Conservation (phyloP, 768 basidiomycete species). For the Xerocomus brunneocitrinus region DNA sequence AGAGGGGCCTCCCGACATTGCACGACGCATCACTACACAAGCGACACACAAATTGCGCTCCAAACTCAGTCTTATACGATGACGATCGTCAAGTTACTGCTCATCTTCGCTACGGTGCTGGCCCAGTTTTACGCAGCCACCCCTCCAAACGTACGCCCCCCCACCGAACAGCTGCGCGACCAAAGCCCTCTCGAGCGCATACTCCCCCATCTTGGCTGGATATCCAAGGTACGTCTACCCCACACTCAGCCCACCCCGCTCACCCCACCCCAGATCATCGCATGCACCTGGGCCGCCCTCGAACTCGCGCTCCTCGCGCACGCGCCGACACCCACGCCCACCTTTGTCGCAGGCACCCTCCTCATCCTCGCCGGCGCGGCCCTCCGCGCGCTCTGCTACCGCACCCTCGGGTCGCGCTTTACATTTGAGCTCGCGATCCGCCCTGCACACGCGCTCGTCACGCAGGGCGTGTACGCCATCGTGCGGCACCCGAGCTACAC, state of each 20-base stretch:
- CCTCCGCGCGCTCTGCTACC: conserved; percentile 23
- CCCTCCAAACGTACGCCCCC: conserved; percentile 15
- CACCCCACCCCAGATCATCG: not conserved
- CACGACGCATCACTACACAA: too few species aligned
- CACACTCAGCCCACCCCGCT: not conserved
- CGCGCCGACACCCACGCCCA: conserved; percentile 1
- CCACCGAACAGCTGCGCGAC: conserved; percentile 4
- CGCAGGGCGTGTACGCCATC: conserved; percentile 20
- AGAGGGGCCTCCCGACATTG: too few species aligned
- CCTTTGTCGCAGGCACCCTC: conserved; percentile 7
- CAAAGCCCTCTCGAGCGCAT: not conserved
- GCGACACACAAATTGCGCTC: too few species aligned
- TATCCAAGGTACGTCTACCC: not conserved
- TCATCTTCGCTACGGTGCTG: not conserved
- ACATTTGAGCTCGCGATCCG: conserved; percentile 25
- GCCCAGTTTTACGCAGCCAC: conserved; percentile 4
- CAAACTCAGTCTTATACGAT: not conserved
- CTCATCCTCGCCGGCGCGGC: conserved; percentile 5
- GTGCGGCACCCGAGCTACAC: conserved; percentile 33
- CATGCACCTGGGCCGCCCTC: conserved; percentile 6
- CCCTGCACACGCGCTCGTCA: conserved; percentile 20
- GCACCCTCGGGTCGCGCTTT: conserved; percentile 22
- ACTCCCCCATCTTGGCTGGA: not conserved
- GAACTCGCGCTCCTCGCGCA: conserved; percentile 6
- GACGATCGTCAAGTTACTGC: conserved; percentile 5